These are phyloP conservation scores for Auricularia sp. DNA, from an alignment of 768 basidiomycete species.

Conservation along the genomic window DNA sequence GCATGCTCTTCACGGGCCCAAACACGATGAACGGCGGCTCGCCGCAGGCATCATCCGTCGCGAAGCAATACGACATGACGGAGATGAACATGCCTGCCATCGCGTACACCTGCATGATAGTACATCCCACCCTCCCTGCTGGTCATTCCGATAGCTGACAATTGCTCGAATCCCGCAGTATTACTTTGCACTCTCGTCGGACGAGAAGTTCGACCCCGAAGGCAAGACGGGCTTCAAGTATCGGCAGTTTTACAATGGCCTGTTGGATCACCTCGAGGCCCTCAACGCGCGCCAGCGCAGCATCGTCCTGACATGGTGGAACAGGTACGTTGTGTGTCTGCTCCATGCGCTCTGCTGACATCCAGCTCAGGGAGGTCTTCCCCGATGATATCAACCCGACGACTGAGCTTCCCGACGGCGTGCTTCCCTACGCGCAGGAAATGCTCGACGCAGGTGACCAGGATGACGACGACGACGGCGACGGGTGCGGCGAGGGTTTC, in stretches of 20 bases:
- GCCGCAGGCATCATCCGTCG: background rate
- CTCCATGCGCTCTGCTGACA: too few relatives aligned
- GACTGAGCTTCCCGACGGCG: background rate
- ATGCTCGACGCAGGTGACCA: background rate
- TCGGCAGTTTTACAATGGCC: background rate
- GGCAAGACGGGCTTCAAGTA: background rate
- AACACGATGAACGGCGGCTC: background rate
- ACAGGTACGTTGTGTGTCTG: background rate
- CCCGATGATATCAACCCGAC: background rate
- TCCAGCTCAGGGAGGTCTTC: too few relatives aligned
- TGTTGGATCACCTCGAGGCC: background rate
- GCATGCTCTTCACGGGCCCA: background rate
- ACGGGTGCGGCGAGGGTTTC: background rate
- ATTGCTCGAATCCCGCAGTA: background rate
- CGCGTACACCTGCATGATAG: background rate
- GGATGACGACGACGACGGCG: background rate
- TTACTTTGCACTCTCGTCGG: background rate
- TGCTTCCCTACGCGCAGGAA: background rate
- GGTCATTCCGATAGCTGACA: background rate
- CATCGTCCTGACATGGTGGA: background rate
- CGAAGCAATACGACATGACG: background rate
- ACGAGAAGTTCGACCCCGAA: background rate
- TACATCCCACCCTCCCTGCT: background rate
- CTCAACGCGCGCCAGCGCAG: background rate
- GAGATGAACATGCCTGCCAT: background rate